Evolutionary conservation across 1,284 basidiomycete genomes (phyloP).

Genomic region (Agaricales sp.): DNA sequence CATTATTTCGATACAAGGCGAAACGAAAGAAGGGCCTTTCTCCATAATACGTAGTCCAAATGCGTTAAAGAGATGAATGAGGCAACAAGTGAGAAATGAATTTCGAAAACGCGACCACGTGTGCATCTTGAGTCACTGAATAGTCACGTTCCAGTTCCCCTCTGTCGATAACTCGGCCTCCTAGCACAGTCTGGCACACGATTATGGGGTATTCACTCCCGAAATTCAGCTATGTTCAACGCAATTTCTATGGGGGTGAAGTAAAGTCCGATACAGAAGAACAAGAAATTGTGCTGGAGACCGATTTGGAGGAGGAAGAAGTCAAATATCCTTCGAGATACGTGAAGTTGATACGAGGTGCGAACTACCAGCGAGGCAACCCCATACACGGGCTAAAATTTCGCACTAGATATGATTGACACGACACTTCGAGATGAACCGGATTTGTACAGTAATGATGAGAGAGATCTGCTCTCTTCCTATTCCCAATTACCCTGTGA

Average conservation of each 20-base stretch:
- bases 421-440: neutral
- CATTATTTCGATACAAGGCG: too few species aligned
- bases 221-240: neutral
- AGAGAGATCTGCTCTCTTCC: neutral
- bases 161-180: too few species aligned
- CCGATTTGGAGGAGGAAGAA: neutral
- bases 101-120: too few species aligned
- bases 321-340: neutral
- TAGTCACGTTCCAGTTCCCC: too few species aligned
- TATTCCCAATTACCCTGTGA: neutral
- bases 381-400: neutral
- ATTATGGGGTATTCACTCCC: neutral
- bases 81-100: too few species aligned
- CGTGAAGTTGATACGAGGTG: neutral
- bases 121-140: too few species aligned
- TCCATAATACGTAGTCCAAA: too few species aligned
- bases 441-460: neutral
- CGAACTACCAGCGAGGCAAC: too few species aligned
- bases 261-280: neutral
- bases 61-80: too few species aligned
- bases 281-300: neutral
- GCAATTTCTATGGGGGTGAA: neutral
- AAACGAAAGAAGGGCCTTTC: too few species aligned
- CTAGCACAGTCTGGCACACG: too few species aligned
- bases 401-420: neutral